Percentiles rank a stretch among this genome's conserved stretches.
phyloP scores from a whole-genome alignment of 768 basidiomycete genomes.

The Xerocomus brunneocitrinus region DNA sequence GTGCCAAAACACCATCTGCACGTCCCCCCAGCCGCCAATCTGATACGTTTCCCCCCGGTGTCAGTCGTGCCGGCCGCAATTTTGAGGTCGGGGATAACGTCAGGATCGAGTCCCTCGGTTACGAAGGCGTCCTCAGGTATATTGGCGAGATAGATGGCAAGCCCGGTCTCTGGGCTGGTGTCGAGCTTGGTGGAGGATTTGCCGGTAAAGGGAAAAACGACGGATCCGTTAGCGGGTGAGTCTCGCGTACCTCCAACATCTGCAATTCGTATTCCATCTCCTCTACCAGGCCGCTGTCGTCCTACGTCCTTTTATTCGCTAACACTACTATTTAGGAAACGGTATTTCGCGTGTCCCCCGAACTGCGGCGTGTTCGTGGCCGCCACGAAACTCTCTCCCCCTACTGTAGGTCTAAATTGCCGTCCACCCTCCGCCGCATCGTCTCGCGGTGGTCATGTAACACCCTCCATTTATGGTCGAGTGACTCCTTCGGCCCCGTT shows the following conservation, averaged over 20 bases:
- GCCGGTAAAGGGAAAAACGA: constrained; percentile 93
- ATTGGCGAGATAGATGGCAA: constrained; percentile 87
- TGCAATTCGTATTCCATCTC: background rate
- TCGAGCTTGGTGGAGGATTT: constrained; percentile 84
- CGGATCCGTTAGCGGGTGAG: constrained; percentile 85
- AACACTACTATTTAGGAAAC: constrained; percentile 44
- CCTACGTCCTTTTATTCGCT: constrained; percentile 6
- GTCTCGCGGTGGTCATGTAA: constrained; percentile 45
- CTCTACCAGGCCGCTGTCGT: background rate
- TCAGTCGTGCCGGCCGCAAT: constrained; percentile 40
- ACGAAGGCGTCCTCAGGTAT: constrained; percentile 79
- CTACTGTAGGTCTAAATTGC: constrained; percentile 56
- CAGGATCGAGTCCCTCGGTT: constrained; percentile 81
- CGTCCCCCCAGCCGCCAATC: constrained; percentile 67
- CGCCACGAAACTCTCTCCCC: constrained; percentile 71
- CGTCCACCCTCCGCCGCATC: constrained; percentile 83
- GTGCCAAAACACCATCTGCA: constrained; percentile 51
- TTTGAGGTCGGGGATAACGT: constrained; percentile 81
- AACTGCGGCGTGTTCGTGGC: constrained; percentile 91
- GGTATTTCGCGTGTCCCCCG: constrained; percentile 82
- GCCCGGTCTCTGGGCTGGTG: constrained; percentile 87
- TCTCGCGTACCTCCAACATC: constrained; percentile 8
- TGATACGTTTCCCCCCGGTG: constrained; percentile 47
- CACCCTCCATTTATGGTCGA: constrained; percentile 43
- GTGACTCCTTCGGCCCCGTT: constrained; percentile 41